Evolutionary conservation across 2,329 filamentous ascomycete species (phyloP), one percentile per base, ranked within the genome.

Genomic region (Aureobasidium lini): DNA sequence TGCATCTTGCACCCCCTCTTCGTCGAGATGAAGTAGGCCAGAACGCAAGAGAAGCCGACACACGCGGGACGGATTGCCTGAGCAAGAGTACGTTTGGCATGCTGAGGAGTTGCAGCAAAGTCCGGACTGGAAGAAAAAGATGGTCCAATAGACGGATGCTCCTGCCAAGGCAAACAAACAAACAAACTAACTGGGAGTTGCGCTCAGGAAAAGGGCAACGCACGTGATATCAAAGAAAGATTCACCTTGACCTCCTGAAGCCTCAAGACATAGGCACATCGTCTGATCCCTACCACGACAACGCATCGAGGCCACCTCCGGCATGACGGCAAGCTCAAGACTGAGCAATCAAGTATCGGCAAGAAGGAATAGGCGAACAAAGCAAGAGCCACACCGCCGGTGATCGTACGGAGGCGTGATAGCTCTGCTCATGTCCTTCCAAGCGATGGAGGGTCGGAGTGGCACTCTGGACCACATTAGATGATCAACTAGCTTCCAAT

Each of bases 291-390:
- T 34, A 49, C 49, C 42, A 60, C 59, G 42, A 60, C 49, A 54
- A 56, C 49, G 29, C 32, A 54, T 60, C 23, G 18, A 48, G 23
- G 13, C 15, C 34, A 13, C 34, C 23, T 43, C 32, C 16, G 13
- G 23, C n/a, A 57, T 57, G 43, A 48, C 23, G 23, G 54, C 34
- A 28, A 32, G 18, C 23, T 57, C 59, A 48, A 58, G 70, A 68
- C 65, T 73, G 72, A 73, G 72, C 69, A 64, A 74, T 71, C 73
- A 71, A 70, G 64, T 64, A 66, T 66, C 62, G 63, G 66, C 66
- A 67, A 73, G 70, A 68, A 67, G 70, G 67, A 73, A 73, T 73
- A 75, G 72, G 73, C 71, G 71, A 72, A 73, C 37, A 66, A 70
- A 61, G 69, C 29, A 44, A 37, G 71, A 74, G 75, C 76, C 75